Conservation (phyloP, 306 rosid species). For the Casuarina glauca region DNA sequence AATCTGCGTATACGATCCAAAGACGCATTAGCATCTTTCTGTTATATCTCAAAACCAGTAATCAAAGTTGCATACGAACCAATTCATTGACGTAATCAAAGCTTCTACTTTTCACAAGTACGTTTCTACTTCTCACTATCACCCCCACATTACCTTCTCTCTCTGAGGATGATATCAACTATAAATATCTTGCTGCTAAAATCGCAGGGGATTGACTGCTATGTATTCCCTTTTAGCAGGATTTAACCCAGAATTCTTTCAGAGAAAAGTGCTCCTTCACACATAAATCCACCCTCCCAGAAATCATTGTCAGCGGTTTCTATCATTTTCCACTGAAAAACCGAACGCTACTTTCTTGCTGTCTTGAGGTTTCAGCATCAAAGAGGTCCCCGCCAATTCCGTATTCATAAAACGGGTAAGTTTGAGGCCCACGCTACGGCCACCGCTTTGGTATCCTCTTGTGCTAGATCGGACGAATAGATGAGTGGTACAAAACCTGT, state of each 20-base stretch:
- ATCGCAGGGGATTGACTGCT: not conserved
- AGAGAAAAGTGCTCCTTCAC: conserved; percentile 10
- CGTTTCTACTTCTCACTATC: not conserved
- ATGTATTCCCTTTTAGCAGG: not conserved
- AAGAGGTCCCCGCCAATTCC: conserved; percentile 44
- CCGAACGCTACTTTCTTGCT: conserved; percentile 11
- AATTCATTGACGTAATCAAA: too few species aligned
- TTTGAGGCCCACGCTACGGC: conserved; percentile 44
- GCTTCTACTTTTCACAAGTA: too few species aligned
- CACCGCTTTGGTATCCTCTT: conserved; percentile 37
- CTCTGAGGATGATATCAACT: not conserved
- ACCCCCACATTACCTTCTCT: not conserved
- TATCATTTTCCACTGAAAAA: conserved; percentile 37
- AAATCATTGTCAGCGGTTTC: conserved; percentile 36
- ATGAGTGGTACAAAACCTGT: conserved; percentile 29
- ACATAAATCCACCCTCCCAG: conserved; percentile 16
- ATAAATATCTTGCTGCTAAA: too few species aligned
- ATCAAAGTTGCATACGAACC: not conserved
- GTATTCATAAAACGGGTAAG: conserved; percentile 35
- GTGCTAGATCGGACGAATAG: conserved; percentile 27
- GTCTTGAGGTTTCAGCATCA: conserved; percentile 44
- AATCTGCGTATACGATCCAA: not conserved
- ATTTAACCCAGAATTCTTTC: not conserved
- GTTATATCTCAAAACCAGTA: not conserved
- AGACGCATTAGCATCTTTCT: too few species aligned